A percentile compares a stretch with the other conserved stretches of the same genome.
phyloP scores from a whole-genome alignment of 352 stramenopile genomes.

The Phytophthora sp. region DNA sequence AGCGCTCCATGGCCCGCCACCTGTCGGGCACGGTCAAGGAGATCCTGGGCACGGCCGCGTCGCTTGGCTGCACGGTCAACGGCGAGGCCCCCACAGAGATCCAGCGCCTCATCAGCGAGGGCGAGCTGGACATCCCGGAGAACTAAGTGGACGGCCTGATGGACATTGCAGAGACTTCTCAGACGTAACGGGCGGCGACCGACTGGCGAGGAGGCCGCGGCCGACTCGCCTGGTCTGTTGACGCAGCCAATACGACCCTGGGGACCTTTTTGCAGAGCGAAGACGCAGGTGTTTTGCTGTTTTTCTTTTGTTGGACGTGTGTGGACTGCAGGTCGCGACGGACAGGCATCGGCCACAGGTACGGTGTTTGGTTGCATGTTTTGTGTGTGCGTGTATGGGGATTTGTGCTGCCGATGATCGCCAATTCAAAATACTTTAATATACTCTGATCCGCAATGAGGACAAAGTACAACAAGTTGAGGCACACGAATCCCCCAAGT shows the following conservation, averaged over 20 bases:
- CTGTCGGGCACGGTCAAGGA: constrained; percentile 99
- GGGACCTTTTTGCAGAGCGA: constrained; percentile 41
- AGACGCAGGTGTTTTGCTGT: constrained; percentile 7
- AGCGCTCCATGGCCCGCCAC: constrained; percentile 96
- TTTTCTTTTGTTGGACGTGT: constrained; percentile 8
- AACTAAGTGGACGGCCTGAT: constrained; percentile 78
- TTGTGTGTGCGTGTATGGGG: constrained; percentile 12
- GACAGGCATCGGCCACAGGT: constrained; percentile 10
- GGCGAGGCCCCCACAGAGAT: constrained; percentile 97
- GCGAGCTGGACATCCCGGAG: constrained; percentile 97
- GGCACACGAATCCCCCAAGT: constrained; percentile 35
- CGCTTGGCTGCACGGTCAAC: constrained; percentile 99
- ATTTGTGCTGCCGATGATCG: constrained; percentile 57
- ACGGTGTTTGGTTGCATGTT: constrained; percentile 18
- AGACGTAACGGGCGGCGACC: constrained; percentile 13
- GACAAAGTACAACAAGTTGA: constrained; percentile 61
- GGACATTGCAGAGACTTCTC: constrained; percentile 13
- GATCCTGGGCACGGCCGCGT: constrained; percentile 98
- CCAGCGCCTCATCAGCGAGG: constrained; percentile 95
- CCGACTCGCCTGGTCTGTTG: constrained; percentile 2
- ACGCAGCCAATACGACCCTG: constrained; percentile 35
- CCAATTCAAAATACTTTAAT: constrained; percentile 81
- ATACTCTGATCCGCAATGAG: constrained; percentile 80
- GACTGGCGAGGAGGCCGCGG: constrained; percentile 5
- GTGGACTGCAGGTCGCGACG: constrained; percentile 8